Conservation (phyloP, 2,329 filamentous ascomycete species). For the Xylaria sp. region DNA sequence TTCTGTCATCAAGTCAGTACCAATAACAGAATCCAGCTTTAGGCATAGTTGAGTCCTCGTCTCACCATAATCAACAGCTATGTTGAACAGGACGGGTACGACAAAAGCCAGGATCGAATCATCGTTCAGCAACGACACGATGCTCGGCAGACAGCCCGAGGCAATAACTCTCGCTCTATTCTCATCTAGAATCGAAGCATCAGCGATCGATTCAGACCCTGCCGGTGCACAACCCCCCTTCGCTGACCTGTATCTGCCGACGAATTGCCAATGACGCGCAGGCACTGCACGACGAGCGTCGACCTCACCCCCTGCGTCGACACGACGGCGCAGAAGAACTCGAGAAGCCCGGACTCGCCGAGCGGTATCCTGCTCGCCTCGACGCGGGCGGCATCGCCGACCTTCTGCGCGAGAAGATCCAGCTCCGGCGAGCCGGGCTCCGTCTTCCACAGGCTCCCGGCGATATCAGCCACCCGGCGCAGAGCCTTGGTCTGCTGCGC, state of each 20-base stretch:
- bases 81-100: conserved; percentile 71
- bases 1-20: conserved; percentile 54
- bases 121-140: conserved; percentile 62
- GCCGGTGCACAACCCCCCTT: background rate
- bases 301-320: conserved; percentile 53
- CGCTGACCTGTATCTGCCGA: conserved; percentile 68
- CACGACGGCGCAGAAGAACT: conserved; percentile 65
- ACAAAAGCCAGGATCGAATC: conserved; percentile 62
- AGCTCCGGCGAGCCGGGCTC: conserved; percentile 54
- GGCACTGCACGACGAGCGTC: conserved; percentile 63
- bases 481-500: conserved; percentile 45
- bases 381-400: conserved; percentile 67
- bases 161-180: conserved; percentile 68
- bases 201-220: conserved; percentile 5
- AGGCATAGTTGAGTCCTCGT: background rate
- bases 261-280: conserved; percentile 71
- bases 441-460: conserved; percentile 55
- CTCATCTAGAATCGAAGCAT: conserved; percentile 58
- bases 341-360: conserved; percentile 67
- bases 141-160: conserved; percentile 58
- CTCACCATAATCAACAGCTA: conserved; percentile 72
- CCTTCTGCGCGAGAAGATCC: conserved; percentile 60
- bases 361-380: conserved; percentile 67
- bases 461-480: conserved; percentile 53
- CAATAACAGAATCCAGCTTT: background rate